Conservation (phyloP, 352 stramenopile genomes). For the Globisporangium parvum region DNA sequence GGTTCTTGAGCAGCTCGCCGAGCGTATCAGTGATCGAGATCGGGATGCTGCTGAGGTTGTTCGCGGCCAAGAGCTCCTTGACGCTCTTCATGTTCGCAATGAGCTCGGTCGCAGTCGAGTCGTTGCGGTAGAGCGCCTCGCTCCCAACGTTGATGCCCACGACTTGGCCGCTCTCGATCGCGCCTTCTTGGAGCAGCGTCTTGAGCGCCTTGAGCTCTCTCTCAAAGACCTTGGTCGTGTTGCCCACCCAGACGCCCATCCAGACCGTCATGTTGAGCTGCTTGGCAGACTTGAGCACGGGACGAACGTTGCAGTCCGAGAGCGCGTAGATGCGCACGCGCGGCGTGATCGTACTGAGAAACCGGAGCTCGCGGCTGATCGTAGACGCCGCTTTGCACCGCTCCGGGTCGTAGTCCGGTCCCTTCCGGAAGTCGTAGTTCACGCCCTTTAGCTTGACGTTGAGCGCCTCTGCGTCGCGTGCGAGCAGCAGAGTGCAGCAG, state of each 20-base stretch:
- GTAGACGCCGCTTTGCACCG: conserved; percentile 39
- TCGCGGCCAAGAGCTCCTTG: conserved; percentile 30
- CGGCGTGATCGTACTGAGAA: conserved; percentile 30
- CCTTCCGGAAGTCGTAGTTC: conserved; percentile 64
- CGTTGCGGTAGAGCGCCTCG: conserved; percentile 58
- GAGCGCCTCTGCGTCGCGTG: conserved; percentile 2
- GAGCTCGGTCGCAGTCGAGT: conserved; percentile 31
- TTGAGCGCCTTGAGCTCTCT: conserved; percentile 34
- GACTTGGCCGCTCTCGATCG: conserved; percentile 22
- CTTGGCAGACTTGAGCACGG: conserved; percentile 26
- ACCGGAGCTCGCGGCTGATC: conserved; percentile 40
- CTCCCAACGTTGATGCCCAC: conserved; percentile 62
- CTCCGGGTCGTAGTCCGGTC: conserved; percentile 42
- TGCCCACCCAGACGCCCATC: conserved; percentile 59
- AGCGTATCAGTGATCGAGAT: conserved; percentile 61
- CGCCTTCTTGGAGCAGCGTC: conserved; percentile 25
- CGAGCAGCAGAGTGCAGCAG: conserved; percentile 1
- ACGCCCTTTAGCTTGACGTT: conserved; percentile 30
- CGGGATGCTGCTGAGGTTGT: conserved; percentile 28
- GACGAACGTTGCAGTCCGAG: conserved; percentile 55
- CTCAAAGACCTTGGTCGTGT: conserved; percentile 28
- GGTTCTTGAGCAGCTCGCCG: conserved; percentile 43
- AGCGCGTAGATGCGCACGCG: conserved; percentile 55
- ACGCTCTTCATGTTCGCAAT: conserved; percentile 55
- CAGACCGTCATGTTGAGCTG: conserved; percentile 40